Evolutionary conservation across 2,329 filamentous ascomycete genomes (phyloP).

Genomic region (Beauveria sp.): DNA sequence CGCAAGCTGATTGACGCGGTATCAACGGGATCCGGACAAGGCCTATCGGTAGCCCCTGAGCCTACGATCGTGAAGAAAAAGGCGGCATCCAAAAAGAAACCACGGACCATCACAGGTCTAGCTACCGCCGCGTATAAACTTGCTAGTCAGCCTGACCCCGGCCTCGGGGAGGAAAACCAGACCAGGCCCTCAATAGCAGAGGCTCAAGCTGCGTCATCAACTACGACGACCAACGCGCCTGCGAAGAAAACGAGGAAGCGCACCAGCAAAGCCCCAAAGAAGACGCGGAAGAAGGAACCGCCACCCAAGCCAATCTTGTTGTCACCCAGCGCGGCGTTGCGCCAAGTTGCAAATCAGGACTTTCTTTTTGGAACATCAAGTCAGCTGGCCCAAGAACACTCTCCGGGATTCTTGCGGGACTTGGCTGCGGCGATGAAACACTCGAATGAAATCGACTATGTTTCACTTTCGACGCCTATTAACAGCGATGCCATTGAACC

Average conservation of each 20-base stretch:
- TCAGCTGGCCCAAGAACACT: slow-evolving; percentile 67
- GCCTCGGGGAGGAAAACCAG: slow-evolving; percentile 1
- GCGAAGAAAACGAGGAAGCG: slow-evolving; percentile 17
- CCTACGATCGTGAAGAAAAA: slow-evolving; percentile 39
- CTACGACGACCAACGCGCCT: neutral
- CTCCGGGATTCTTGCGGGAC: slow-evolving; percentile 56
- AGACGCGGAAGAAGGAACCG: slow-evolving; percentile 31
- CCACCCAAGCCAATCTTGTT: slow-evolving; percentile 46
- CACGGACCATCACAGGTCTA: slow-evolving; percentile 68
- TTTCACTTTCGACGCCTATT: slow-evolving; percentile 32
- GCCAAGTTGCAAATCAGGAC: slow-evolving; percentile 60
- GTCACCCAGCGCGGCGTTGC: slow-evolving; percentile 61
- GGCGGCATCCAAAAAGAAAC: slow-evolving; percentile 53
- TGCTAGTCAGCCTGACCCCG: slow-evolving; percentile 24
- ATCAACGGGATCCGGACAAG: slow-evolving; percentile 18
- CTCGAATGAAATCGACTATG: slow-evolving; percentile 40
- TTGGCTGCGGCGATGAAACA: slow-evolving; percentile 53
- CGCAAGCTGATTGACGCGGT: slow-evolving; percentile 49
- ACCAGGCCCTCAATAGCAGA: neutral
- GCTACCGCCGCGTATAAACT: slow-evolving; percentile 62
- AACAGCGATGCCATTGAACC: slow-evolving; percentile 31
- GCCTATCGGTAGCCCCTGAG: slow-evolving; percentile 14
- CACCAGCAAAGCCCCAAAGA: slow-evolving; percentile 27
- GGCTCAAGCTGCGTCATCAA: neutral
- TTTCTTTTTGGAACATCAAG: slow-evolving; percentile 83